A percentile compares a stretch with the other conserved stretches of the same genome.
phyloP scores from a whole-genome alignment of 2,329 filamentous ascomycete species.

The Tolypocladium tundrense region DNA sequence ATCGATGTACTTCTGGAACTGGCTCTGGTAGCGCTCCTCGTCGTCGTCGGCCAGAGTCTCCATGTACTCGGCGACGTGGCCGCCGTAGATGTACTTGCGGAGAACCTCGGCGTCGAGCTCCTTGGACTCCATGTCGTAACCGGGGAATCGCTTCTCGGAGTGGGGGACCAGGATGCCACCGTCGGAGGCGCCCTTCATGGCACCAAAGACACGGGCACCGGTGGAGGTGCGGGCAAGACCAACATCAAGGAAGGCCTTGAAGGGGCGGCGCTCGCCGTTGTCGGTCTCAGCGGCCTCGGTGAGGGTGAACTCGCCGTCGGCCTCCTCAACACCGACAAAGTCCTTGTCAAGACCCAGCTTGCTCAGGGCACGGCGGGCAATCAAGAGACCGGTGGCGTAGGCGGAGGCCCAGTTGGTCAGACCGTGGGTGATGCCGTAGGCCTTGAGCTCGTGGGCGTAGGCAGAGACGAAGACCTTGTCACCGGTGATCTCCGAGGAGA shows the following conservation, averaged over 20 bases:
- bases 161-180: constrained; percentile 95
- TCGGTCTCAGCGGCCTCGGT: constrained; percentile 90
- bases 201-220: constrained; percentile 96
- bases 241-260: constrained; percentile 98
- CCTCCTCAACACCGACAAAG: constrained; percentile 94
- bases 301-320: constrained; percentile 89
- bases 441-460: constrained; percentile 95
- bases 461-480: constrained; percentile 93
- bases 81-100: constrained; percentile 98
- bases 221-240: constrained; percentile 96
- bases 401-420: constrained; percentile 99
- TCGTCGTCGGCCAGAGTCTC: constrained; percentile 98
- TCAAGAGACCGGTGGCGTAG: constrained; percentile 91
- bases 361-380: constrained; percentile 91
- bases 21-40: constrained; percentile 97
- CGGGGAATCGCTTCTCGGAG: constrained; percentile 99
- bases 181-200: constrained; percentile 99
- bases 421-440: constrained; percentile 96
- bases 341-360: constrained; percentile 93
- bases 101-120: constrained; percentile 95
- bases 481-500: constrained; percentile 89
- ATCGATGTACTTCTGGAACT: constrained; percentile 97
- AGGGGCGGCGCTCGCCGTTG: constrained; percentile 89
- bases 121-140: constrained; percentile 94
- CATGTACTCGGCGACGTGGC: constrained; percentile 99